These are phyloP conservation scores for Cryptococcus hybrid DNA, from an alignment of 1,284 basidiomycete genomes.

Conservation along the genomic window DNA sequence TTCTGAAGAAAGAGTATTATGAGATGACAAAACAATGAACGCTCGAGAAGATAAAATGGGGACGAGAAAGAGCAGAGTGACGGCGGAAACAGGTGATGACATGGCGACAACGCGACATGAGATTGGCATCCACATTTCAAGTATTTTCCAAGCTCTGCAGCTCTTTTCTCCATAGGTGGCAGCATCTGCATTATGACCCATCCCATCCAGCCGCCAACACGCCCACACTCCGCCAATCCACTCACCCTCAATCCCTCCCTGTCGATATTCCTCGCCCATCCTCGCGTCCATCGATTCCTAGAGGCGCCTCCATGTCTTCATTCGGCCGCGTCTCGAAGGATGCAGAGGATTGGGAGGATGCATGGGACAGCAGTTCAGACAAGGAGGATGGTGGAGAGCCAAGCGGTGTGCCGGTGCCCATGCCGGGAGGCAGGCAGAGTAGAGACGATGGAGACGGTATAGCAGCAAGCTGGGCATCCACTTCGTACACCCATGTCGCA, in stretches of 20 bases:
- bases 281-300: constrained; percentile 5
- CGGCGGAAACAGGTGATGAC: no score
- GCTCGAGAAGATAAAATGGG: no score
- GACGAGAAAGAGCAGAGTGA: no score
- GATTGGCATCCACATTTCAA: no score
- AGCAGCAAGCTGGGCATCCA: constrained; percentile 36
- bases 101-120: no score
- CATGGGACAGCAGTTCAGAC: constrained; percentile 84
- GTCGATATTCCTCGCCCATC: constrained; percentile 22
- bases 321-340: constrained; percentile 3
- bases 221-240: constrained; percentile 46
- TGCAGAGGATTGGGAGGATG: constrained; percentile 75
- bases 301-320: constrained; percentile 11
- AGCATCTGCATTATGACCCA: background rate
- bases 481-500: constrained; percentile 29
- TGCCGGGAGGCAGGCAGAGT: constrained; percentile 1
- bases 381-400: constrained; percentile 55
- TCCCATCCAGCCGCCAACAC: constrained; percentile 40
- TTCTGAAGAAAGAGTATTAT: no score
- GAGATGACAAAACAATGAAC: no score
- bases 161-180: no score
- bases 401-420: background rate
- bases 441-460: constrained; percentile 1
- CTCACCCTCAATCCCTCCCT: constrained; percentile 26
- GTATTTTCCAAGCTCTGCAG: no score